Base-by-base conservation (phyloP, 805 yeast genomes). In the Pichia exigua region DNA sequence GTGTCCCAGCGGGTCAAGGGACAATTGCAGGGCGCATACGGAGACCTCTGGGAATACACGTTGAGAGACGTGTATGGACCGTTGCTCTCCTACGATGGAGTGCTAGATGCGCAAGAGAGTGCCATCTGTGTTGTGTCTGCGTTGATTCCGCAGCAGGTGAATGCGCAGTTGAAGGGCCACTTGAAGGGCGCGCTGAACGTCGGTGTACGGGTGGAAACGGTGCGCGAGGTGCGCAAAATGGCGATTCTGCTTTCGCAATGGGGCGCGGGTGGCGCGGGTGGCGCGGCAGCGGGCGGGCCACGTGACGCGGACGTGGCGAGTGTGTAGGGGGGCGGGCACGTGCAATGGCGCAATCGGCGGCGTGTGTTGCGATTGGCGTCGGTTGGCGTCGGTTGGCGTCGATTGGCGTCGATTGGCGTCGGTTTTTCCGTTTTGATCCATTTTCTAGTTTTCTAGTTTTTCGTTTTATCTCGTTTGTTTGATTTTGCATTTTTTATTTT, bases 151-250 rank as follows among this genome's bases (percentile, higher is more conserved):
- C 96, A 88, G 63, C 95, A 91, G 65, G 97, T 91, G 12, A 88
- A 87, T 58, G 96, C 96, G 0, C 97, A 91, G 61, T 73, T 91
- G 57, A 87, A 88, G 67, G 97, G 97, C 0, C 97, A 91, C 64
- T 73, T 91, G 54, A 79, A 77, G 64, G 97, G 97, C 0, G 97
- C 96, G 0, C 55, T 82, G 47, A 89, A 88, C 61, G 77, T 81
- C 28, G 96, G 96, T 0, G 85, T 87, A 10, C 73, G 85, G 11
- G 61, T 65, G 28, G 86, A 82, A 48, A 85, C 85, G 53, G 71
- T 89, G 30, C 71, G 73, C 47, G 80, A 79, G 2, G 77, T 81
- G 12, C 73, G 95, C 47, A 71, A 69, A 15, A 61, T 90, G 69
- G 82, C 85, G 76, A 78, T 52, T 69, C 89, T 24, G 73, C 88